phyloP scores from a whole-genome alignment of 768 basidiomycete genomes.

The Inosperma sp. region DNA sequence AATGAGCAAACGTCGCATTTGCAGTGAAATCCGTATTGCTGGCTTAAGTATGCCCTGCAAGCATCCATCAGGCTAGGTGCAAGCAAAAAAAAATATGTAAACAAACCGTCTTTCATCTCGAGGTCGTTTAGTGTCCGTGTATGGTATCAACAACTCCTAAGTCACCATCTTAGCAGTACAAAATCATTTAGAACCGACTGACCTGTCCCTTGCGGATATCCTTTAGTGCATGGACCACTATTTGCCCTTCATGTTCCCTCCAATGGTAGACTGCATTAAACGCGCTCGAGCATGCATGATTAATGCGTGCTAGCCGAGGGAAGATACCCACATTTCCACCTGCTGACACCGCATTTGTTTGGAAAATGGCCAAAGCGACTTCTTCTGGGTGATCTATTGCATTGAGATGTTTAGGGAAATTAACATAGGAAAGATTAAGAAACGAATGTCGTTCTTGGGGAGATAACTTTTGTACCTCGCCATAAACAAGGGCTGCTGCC shows the following conservation, averaged over 20 bases:
- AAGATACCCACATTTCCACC: slow-evolving; percentile 56
- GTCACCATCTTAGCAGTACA: too few species aligned
- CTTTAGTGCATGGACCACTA: slow-evolving; percentile 59
- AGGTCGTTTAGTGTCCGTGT: slow-evolving; percentile 52
- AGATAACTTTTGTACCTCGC: slow-evolving; percentile 31
- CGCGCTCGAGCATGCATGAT: slow-evolving; percentile 63
- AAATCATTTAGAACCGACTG: slow-evolving; percentile 10
- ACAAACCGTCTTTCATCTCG: slow-evolving; percentile 49
- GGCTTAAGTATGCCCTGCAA: slow-evolving; percentile 42
- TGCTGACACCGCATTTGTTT: slow-evolving; percentile 61
- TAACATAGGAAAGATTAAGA: slow-evolving; percentile 53
- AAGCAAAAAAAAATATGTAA: not conserved
- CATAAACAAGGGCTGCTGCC: slow-evolving; percentile 41
- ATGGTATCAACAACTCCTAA: slow-evolving; percentile 61
- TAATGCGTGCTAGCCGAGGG: slow-evolving; percentile 61
- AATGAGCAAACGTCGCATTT: slow-evolving; percentile 57
- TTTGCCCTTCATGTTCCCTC: slow-evolving; percentile 42
- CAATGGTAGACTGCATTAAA: slow-evolving; percentile 66
- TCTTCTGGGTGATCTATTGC: slow-evolving; percentile 36
- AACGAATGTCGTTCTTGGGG: slow-evolving; percentile 38
- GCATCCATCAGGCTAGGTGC: not conserved
- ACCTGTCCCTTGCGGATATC: slow-evolving; percentile 50
- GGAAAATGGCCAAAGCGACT: slow-evolving; percentile 59
- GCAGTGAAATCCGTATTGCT: slow-evolving; percentile 57
- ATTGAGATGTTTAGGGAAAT: slow-evolving; percentile 41